Conservation (phyloP, 495 filamentous ascomycete genomes). For the Delitschia confertaspora region DNA sequence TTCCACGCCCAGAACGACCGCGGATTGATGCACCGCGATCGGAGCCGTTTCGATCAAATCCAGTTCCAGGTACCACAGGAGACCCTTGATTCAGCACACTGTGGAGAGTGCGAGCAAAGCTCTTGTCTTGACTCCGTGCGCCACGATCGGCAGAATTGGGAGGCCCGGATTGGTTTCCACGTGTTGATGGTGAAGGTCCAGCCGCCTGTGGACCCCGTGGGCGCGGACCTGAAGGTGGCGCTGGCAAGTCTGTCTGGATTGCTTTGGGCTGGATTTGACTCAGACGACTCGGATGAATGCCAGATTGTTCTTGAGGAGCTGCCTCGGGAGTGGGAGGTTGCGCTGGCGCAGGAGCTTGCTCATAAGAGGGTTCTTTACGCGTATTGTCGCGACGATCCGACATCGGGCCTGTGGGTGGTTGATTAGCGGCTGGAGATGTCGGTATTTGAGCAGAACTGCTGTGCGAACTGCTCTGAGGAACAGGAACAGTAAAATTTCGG, state of each 20-base stretch:
- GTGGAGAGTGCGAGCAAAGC: constrained; percentile 2
- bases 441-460: constrained; percentile 3
- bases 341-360: constrained; percentile 14
- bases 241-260: constrained; percentile 23
- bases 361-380: constrained; percentile 5
- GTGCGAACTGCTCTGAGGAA: constrained; percentile 22
- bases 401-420: constrained; percentile 8
- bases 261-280: constrained; percentile 16
- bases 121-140: constrained; percentile 2
- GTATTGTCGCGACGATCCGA: constrained; percentile 6
- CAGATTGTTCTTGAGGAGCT: constrained; percentile 10
- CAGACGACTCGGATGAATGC: constrained; percentile 33
- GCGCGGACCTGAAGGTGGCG: constrained; percentile 24
- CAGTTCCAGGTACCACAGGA: background rate
- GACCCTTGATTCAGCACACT: constrained; percentile 7
- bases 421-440: constrained; percentile 7
- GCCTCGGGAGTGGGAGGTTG: constrained; percentile 21
- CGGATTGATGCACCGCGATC: constrained; percentile 3
- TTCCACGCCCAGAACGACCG: constrained; percentile 10
- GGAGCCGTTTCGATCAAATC: background rate
- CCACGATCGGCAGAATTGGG: constrained; percentile 17
- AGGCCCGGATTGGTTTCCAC: constrained; percentile 18
- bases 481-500: constrained; percentile 32
- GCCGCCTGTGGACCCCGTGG: constrained; percentile 13
- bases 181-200: constrained; percentile 12